A percentile compares a stretch with the other conserved stretches of the same genome.
Conservation (phyloP, 73 alveolate species). For the Diophrys appendiculata region DNA sequence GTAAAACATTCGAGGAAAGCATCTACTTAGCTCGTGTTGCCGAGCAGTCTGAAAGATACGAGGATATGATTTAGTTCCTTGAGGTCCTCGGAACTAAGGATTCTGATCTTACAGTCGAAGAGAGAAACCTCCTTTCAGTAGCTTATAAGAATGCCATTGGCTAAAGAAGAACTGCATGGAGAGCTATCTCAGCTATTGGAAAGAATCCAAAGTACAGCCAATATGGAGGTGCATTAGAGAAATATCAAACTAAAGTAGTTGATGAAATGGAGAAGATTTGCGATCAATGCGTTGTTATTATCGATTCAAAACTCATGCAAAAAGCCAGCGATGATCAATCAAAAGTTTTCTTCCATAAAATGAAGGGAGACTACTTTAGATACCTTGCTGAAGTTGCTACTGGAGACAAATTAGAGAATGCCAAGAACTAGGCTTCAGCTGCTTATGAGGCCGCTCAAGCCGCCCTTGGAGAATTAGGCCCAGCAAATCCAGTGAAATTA, state of each 20-base stretch:
- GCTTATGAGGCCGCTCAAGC: slow-evolving; percentile 37
- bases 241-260: slow-evolving; percentile 48
- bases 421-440: slow-evolving; percentile 11
- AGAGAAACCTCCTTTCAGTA: slow-evolving; percentile 52
- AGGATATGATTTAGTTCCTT: slow-evolving; percentile 60
- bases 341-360: slow-evolving; percentile 46
- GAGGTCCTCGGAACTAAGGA: slow-evolving; percentile 48
- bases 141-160: slow-evolving; percentile 66
- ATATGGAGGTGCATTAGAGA: slow-evolving; percentile 15
- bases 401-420: slow-evolving; percentile 42
- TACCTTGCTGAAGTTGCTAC: slow-evolving; percentile 60
- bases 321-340: slow-evolving; percentile 36
- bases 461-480: slow-evolving; percentile 39
- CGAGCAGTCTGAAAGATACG: slow-evolving; percentile 63
- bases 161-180: slow-evolving; percentile 56
- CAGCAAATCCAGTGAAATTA: slow-evolving; percentile 49
- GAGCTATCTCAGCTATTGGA: slow-evolving; percentile 42
- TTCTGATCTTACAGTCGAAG: slow-evolving; percentile 47
- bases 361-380: slow-evolving; percentile 67
- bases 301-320: slow-evolving; percentile 1
- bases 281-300: slow-evolving; percentile 10
- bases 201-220: slow-evolving; percentile 22
- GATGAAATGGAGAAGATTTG: slow-evolving; percentile 32
- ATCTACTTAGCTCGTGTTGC: slow-evolving; percentile 58
- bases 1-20: too few relatives aligned